Evolutionary conservation across 2,329 filamentous ascomycete genomes (phyloP).

Genomic region (Epichloe gansuensis): DNA sequence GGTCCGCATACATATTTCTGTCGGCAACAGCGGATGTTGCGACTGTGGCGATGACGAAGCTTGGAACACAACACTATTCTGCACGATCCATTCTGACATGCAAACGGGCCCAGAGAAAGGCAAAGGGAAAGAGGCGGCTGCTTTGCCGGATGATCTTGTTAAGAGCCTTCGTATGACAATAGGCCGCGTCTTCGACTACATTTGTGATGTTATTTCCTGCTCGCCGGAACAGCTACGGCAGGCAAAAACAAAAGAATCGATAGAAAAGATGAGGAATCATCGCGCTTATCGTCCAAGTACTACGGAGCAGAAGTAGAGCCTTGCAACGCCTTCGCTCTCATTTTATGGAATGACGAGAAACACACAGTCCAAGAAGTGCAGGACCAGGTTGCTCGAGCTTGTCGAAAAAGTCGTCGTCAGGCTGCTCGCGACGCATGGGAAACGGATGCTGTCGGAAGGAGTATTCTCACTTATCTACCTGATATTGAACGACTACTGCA

Average conservation of each 20-base stretch:
- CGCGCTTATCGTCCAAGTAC: constrained; percentile 55
- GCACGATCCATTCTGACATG: constrained; percentile 75
- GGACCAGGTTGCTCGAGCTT: constrained; percentile 83
- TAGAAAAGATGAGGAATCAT: constrained; percentile 70
- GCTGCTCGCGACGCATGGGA: constrained; percentile 71
- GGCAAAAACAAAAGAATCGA: constrained; percentile 69
- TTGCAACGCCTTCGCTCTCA: constrained; percentile 59
- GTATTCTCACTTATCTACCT: constrained; percentile 64
- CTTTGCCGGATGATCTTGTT: constrained; percentile 62
- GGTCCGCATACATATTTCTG: constrained; percentile 77
- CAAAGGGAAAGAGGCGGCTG: constrained; percentile 46
- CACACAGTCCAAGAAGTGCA: constrained; percentile 87
- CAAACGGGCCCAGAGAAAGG: constrained; percentile 41
- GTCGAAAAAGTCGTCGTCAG: constrained; percentile 56
- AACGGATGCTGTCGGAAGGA: constrained; percentile 78
- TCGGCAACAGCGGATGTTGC: constrained; percentile 90
- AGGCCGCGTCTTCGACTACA: constrained; percentile 75
- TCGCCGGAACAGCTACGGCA: constrained; percentile 89
- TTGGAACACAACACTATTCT: constrained; percentile 78
- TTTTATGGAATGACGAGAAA: constrained; percentile 98
- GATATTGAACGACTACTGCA: constrained; percentile 61
- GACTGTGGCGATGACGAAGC: constrained; percentile 95
- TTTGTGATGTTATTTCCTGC: constrained; percentile 96
- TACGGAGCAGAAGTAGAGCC: constrained; percentile 49
- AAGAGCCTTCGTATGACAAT: constrained; percentile 77